Percentiles rank a stretch among this genome's conserved stretches.
These are phyloP conservation scores for Silene latifolia DNA, from an alignment of 148 eudicot species.

Conservation along the genomic window DNA sequence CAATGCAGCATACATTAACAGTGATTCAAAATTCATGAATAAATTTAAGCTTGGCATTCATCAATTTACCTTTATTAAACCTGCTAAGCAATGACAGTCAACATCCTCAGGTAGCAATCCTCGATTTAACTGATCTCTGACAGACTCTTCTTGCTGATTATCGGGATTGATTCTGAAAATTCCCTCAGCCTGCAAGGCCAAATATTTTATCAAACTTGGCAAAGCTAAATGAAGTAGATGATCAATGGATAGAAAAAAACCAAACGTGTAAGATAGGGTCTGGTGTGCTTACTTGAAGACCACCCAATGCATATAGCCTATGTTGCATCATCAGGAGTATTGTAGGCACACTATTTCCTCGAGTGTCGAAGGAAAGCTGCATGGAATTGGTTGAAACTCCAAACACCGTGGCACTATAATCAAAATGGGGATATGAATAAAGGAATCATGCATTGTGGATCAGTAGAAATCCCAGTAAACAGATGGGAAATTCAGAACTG, in stretches of 20 bases:
- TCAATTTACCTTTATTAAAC: constrained; percentile 68
- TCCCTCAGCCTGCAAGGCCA: constrained; percentile 66
- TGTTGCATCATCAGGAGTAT: constrained; percentile 93
- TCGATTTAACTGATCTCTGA: constrained; percentile 72
- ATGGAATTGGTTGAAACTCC: constrained; percentile 97
- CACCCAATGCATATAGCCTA: constrained; percentile 74
- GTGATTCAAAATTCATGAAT: not conserved
- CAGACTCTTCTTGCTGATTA: constrained; percentile 79
- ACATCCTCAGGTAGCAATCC: constrained; percentile 76
- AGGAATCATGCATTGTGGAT: too few relatives aligned
- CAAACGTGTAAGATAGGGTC: not conserved
- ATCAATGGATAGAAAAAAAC: too few relatives aligned
- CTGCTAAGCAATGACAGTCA: constrained; percentile 82
- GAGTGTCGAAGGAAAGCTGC: constrained; percentile 92
- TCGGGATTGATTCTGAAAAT: constrained; percentile 88
- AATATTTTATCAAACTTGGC: not conserved
- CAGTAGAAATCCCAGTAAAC: too few relatives aligned
- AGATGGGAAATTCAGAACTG: too few relatives aligned
- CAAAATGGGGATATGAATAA: constrained; percentile 6
- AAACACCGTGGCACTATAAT: constrained; percentile 65
- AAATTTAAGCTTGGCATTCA: not conserved
- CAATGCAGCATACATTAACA: not conserved
- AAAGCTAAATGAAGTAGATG: not conserved
- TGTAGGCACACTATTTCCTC: constrained; percentile 95
- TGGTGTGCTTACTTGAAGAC: constrained; percentile 59